Conservation (phyloP, 116 monocot species). For the Cymodocea nodosa region DNA sequence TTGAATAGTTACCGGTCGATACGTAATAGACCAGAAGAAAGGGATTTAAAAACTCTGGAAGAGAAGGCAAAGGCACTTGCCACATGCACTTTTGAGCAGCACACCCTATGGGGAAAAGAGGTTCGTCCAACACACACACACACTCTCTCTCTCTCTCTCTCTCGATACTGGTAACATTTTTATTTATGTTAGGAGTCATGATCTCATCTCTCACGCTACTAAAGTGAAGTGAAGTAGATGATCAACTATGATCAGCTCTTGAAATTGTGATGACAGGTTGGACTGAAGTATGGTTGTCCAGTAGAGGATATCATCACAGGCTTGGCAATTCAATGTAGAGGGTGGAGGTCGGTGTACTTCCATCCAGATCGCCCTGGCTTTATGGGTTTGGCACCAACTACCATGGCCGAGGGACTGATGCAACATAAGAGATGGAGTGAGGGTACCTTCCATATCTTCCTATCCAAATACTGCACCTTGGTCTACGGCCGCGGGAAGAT, state of each 20-base stretch:
- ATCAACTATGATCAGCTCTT: no score
- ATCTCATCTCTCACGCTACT: no score
- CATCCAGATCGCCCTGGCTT: slow-evolving; percentile 12
- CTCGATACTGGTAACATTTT: no score
- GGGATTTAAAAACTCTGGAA: slow-evolving; percentile 18
- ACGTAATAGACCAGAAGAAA: background rate
- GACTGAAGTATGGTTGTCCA: slow-evolving; percentile 25
- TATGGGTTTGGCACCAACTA: slow-evolving; percentile 16
- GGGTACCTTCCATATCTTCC: slow-evolving; percentile 26
- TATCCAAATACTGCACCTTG: slow-evolving; percentile 25
- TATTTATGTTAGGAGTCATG: no score
- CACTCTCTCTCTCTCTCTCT: no score
- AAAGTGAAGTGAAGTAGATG: no score
- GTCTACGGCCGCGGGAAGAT: slow-evolving; percentile 12
- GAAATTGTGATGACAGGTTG: slow-evolving; percentile 10
- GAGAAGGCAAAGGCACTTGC: slow-evolving; percentile 14
- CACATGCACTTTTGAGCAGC: slow-evolving; percentile 20
- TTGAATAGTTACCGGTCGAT: slow-evolving; percentile 2
- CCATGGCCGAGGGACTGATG: slow-evolving; percentile 14
- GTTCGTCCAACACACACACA: slow-evolving; percentile 2
- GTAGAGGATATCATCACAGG: slow-evolving; percentile 27
- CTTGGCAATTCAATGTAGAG: slow-evolving; percentile 21
- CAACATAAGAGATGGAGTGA: slow-evolving; percentile 39
- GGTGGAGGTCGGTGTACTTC: slow-evolving; percentile 20
- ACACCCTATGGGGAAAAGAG: slow-evolving; percentile 35